phyloP scores from a whole-genome alignment of 306 rosid species.

The Argentina anserina region DNA sequence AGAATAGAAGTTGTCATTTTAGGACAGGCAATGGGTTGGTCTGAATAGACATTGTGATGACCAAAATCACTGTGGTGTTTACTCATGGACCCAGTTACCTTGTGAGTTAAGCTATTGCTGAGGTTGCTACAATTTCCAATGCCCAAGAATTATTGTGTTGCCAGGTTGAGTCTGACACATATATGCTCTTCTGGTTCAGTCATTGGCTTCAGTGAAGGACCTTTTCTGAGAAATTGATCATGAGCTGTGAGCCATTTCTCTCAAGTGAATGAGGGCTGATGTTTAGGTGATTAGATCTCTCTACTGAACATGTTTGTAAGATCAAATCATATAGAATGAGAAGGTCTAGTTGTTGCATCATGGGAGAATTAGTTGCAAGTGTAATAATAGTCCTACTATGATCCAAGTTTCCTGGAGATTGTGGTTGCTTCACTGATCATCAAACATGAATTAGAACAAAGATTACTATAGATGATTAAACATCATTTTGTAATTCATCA shows the following conservation, averaged over 20 bases:
- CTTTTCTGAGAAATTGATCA: background rate
- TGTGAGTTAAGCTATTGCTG: slow-evolving; percentile 12
- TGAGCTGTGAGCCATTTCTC: background rate
- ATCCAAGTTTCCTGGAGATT: background rate
- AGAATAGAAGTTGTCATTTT: slow-evolving; percentile 28
- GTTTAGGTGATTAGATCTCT: too few species aligned
- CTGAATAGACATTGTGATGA: slow-evolving; percentile 6
- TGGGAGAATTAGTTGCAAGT: too few species aligned
- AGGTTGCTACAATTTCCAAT: slow-evolving; percentile 22
- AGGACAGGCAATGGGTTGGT: slow-evolving; percentile 21
- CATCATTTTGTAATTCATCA: background rate
- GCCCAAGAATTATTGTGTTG: slow-evolving; percentile 3
- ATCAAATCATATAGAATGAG: background rate
- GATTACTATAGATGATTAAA: background rate
- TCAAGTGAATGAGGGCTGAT: background rate
- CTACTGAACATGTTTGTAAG: background rate
- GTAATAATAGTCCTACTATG: background rate
- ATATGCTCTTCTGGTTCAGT: background rate
- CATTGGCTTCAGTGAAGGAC: background rate
- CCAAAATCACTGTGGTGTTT: background rate
- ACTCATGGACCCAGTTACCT: slow-evolving; percentile 12
- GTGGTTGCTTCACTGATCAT: background rate
- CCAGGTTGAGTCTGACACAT: background rate
- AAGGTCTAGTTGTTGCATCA: background rate
- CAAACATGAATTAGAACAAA: background rate